Evolutionary conservation across 176 grass and related monocot species (phyloP).

Genomic region (Zea mays): DNA sequence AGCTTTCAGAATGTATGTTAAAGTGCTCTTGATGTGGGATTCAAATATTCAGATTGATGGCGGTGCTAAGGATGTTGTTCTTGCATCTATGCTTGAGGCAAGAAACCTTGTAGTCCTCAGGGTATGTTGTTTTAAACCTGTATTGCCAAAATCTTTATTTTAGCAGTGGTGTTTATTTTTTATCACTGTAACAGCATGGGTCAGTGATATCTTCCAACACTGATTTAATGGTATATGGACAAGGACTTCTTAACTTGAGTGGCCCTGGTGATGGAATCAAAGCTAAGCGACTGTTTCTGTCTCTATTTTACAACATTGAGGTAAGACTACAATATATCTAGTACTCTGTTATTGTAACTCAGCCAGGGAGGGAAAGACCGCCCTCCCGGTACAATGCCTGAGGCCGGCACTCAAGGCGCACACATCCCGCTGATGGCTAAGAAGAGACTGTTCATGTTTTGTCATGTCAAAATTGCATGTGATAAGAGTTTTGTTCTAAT

Average conservation of each 20-base stretch:
- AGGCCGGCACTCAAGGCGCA: too few relatives aligned
- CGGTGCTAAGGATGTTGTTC: conserved; percentile 75
- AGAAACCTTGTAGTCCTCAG: conserved; percentile 95
- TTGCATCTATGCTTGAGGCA: conserved; percentile 88
- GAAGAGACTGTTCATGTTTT: background rate
- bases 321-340: conserved; percentile 55
- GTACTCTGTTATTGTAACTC: background rate
- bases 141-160: conserved; percentile 21
- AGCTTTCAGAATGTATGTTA: conserved; percentile 97
- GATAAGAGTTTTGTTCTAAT: background rate
- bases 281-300: conserved; percentile 78
- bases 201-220: conserved; percentile 95
- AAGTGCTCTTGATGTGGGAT: conserved; percentile 99
- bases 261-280: conserved; percentile 92
- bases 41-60: conserved; percentile 96
- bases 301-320: conserved; percentile 97
- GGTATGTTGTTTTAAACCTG: conserved; percentile 51
- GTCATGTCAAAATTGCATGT: conserved; percentile 9
- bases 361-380: too few relatives aligned
- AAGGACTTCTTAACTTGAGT: conserved; percentile 97
- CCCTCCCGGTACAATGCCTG: too few relatives aligned
- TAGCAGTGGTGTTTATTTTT: conserved; percentile 38
- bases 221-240: conserved; percentile 91
- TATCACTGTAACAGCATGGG: conserved; percentile 69
- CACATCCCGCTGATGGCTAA: too few relatives aligned